phyloP scores from a whole-genome alignment of 2,329 filamentous ascomycete genomes.

The Ambrosiella xylebori region DNA sequence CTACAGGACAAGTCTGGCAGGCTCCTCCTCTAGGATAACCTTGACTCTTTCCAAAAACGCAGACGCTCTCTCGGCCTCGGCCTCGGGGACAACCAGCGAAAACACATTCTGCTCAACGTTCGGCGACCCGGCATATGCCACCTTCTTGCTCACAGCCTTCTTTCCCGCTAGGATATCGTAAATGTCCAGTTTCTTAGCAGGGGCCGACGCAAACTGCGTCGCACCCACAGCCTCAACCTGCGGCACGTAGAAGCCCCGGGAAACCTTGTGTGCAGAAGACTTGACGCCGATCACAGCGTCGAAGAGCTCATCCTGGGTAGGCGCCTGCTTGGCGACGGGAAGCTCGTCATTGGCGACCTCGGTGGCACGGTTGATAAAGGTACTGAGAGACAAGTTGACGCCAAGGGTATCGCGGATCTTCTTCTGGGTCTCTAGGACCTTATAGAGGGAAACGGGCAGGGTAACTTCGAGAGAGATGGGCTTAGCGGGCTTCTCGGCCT shows the following conservation, averaged over 20 bases:
- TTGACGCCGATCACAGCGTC: constrained; percentile 66
- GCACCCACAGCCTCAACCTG: constrained; percentile 46
- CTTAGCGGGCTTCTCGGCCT: constrained; percentile 22
- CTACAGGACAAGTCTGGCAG: constrained; percentile 52
- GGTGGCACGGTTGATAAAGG: constrained; percentile 70
- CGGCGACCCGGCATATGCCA: constrained; percentile 16
- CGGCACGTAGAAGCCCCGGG: constrained; percentile 51
- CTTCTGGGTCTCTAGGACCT: constrained; percentile 65
- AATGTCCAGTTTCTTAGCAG: constrained; percentile 41
- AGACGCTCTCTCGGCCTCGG: constrained; percentile 65
- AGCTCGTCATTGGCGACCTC: constrained; percentile 79
- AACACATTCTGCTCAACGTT: constrained; percentile 56
- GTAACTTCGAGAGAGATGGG: constrained; percentile 42
- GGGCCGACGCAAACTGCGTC: constrained; percentile 22
- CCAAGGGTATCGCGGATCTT: constrained; percentile 63
- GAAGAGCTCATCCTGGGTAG: constrained; percentile 69
- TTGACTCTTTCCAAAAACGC: constrained; percentile 79
- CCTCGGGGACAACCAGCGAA: constrained; percentile 58
- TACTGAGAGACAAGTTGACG: constrained; percentile 65
- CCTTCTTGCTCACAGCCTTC: constrained; percentile 16
- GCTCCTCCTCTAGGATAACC: constrained; percentile 62
- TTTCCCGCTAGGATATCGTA: constrained; percentile 57
- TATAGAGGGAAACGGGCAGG: constrained; percentile 59
- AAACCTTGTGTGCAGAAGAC: constrained; percentile 28
- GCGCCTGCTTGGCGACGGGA: constrained; percentile 37